These are phyloP conservation scores for Marchantia polymorpha DNA, from an alignment of 225 moss, liverwort and hornwort genomes.

Conservation along the genomic window DNA sequence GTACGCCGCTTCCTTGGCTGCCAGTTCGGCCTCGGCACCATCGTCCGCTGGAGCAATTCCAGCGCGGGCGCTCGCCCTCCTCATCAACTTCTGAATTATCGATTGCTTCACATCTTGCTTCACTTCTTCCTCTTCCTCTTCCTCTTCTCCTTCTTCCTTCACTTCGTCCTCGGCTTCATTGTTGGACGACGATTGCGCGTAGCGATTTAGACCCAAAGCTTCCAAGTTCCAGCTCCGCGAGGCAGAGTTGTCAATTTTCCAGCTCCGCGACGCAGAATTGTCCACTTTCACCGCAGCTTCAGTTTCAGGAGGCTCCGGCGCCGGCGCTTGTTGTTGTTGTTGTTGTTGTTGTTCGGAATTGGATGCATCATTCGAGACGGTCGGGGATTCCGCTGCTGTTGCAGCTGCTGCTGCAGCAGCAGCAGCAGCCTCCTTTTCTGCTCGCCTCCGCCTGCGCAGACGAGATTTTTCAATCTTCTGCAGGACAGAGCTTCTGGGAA, in stretches of 20 bases:
- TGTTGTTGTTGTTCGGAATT: neutral
- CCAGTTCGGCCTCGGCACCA: neutral
- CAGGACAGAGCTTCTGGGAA: neutral
- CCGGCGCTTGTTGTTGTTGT: no score
- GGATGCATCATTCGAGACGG: neutral
- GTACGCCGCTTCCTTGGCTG: neutral
- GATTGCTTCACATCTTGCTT: slow-evolving; percentile 8
- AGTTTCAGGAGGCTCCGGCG: no score
- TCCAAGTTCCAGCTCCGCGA: neutral
- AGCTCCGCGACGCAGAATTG: slow-evolving; percentile 18
- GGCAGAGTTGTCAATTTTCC: neutral
- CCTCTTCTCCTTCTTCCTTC: neutral
- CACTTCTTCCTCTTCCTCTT: neutral
- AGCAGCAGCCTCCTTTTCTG: neutral
- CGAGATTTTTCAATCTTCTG: slow-evolving; percentile 15
- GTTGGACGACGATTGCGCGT: neutral
- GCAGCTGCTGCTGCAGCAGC: no score
- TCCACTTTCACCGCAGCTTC: neutral
- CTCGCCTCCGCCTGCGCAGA: slow-evolving; percentile 13
- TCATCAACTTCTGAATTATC: slow-evolving; percentile 34
- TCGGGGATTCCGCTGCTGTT: neutral
- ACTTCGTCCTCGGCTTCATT: neutral
- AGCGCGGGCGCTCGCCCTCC: slow-evolving; percentile 19
- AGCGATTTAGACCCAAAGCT: neutral
- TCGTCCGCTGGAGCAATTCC: neutral